Percentiles rank a stretch among this genome's conserved stretches.
phyloP scores from a whole-genome alignment of 306 rosid genomes.

The Adenanthera pavonina region DNA sequence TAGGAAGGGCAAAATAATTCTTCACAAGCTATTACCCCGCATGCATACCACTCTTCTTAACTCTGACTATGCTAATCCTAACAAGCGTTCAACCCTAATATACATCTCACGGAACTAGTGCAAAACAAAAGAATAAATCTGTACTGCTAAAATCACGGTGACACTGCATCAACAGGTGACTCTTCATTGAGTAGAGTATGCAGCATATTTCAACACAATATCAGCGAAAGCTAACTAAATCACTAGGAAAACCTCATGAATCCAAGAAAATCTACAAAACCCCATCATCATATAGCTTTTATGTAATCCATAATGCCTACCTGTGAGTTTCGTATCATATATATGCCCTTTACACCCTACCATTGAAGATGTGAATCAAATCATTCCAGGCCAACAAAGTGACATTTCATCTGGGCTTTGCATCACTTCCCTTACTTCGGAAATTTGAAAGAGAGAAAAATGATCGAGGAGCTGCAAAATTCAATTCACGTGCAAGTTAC shows the following conservation, averaged over 20 bases:
- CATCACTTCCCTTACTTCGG: constrained; percentile 93
- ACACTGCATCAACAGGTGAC: constrained; percentile 60
- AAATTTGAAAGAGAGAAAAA: constrained; percentile 93
- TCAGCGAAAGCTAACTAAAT: constrained; percentile 62
- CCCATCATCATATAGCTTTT: constrained; percentile 60
- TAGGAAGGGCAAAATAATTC: constrained; percentile 26
- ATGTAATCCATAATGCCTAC: constrained; percentile 59
- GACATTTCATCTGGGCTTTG: constrained; percentile 75
- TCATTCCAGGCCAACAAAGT: constrained; percentile 37
- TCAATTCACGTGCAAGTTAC: constrained; percentile 28
- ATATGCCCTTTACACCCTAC: constrained; percentile 64
- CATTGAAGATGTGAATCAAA: constrained; percentile 51
- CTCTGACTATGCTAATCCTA: constrained; percentile 57
- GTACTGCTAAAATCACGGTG: constrained; percentile 79
- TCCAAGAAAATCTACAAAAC: constrained; percentile 72
- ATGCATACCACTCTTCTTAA: constrained; percentile 65
- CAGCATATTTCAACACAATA: constrained; percentile 71
- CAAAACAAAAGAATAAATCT: constrained; percentile 60
- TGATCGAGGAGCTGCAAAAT: constrained; percentile 87
- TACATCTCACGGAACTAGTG: constrained; percentile 55
- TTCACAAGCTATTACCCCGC: constrained; percentile 51
- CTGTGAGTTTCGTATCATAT: constrained; percentile 51
- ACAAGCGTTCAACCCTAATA: constrained; percentile 59
- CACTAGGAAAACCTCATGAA: constrained; percentile 59
- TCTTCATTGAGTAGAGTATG: constrained; percentile 59